Conservation (phyloP, 129 eudicot species). For the Oenanthe sinensis region DNA sequence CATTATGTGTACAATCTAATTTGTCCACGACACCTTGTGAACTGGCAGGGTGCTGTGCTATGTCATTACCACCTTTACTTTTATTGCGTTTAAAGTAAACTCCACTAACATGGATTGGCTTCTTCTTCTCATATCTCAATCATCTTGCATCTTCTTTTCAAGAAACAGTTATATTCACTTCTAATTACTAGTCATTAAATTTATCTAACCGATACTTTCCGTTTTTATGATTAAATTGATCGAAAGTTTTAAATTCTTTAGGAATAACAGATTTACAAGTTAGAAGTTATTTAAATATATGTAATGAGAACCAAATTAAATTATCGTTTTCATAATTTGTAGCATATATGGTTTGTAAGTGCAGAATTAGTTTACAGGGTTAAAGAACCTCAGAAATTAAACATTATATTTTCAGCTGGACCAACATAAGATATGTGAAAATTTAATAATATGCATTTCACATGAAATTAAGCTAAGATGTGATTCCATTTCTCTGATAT, state of each 20-base stretch:
- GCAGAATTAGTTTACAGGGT: not conserved
- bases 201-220: not conserved
- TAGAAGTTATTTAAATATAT: too few species aligned
- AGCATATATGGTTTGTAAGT: not conserved
- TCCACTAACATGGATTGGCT: not conserved
- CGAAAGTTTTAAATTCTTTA: not conserved
- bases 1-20: not conserved
- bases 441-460: not conserved
- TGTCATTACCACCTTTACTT: not conserved
- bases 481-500: slow-evolving; percentile 8
- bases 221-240: too few species aligned
- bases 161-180: not conserved
- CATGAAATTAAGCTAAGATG: not conserved
- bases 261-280: too few species aligned
- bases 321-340: not conserved
- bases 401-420: not conserved
- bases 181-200: not conserved
- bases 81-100: not conserved
- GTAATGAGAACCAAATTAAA: too few species aligned
- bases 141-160: not conserved
- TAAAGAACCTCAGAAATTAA: not conserved
- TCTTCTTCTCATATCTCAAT: not conserved
- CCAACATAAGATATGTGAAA: not conserved
- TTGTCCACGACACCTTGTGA: not conserved
- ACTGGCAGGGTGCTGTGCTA: not conserved